Percentiles rank a stretch among this genome's conserved stretches.
Conservation (phyloP, 805 yeast genomes). For the Nakazawaea wickerhamii region DNA sequence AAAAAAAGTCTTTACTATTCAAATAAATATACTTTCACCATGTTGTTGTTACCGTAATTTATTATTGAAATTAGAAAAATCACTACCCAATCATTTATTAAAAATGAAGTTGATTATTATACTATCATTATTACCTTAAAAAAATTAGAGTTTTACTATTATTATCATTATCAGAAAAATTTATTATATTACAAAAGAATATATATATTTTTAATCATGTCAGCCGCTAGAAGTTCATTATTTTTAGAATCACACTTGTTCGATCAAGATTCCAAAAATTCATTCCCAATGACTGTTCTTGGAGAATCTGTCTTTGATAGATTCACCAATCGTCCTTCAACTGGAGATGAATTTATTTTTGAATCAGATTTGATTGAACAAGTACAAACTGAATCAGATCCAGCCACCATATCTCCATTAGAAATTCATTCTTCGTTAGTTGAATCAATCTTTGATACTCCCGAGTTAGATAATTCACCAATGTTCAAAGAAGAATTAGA, state of each 20-base stretch:
- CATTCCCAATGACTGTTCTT: constrained; percentile 20
- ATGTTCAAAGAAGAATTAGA: constrained; percentile 54
- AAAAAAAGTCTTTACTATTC: constrained; percentile 4
- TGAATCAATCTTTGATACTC: constrained; percentile 43
- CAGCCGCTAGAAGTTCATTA: constrained; percentile 6
- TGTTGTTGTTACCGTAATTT: constrained; percentile 11
- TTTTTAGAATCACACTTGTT: constrained; percentile 7
- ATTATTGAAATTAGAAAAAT: constrained; percentile 5
- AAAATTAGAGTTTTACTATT: background rate
- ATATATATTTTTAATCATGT: constrained; percentile 1
- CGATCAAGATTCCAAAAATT: constrained; percentile 4
- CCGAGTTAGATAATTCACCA: constrained; percentile 40
- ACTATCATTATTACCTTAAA: constrained; percentile 1
- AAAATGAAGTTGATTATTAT: constrained; percentile 8
- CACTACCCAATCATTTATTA: background rate
- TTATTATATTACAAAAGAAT: constrained; percentile 2
- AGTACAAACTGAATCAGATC: background rate
- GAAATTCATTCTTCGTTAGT: constrained; percentile 47
- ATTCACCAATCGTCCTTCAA: constrained; percentile 15
- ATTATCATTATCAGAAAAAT: background rate
- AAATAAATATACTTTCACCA: constrained; percentile 4
- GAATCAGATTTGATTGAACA: background rate
- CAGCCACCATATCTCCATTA: constrained; percentile 28
- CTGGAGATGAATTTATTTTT: background rate
- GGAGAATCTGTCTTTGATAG: constrained; percentile 29